Base-by-base conservation (phyloP, 1,284 basidiomycete genomes). In the Rhodotorula sp. region DNA sequence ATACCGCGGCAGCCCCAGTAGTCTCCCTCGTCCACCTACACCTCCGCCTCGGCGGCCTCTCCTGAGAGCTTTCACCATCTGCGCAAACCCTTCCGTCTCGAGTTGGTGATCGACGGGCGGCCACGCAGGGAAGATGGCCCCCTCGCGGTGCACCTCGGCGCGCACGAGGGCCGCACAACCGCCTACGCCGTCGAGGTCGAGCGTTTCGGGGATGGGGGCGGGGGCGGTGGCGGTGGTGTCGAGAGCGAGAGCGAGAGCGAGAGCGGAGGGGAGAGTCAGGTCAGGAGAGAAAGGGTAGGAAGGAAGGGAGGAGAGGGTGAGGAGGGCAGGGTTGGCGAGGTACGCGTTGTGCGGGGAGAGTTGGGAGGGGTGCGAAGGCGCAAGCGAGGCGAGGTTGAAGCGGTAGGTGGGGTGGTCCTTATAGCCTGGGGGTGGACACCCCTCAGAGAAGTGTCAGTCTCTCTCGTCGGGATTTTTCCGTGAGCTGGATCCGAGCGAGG, bases 81-180 rank as follows among this genome's bases (percentile, higher is more conserved):
- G 58, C 23, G 70, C 67, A n/a, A 69, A 69, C 19, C 71, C 72
- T 56, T 73, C 72, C 45, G 72, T 73, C 60, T 73, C 72, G 23
- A 73, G 31, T 60, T 73, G 69, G 45, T 71, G 55, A 16, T 66
- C 66, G 7, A 73, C 72, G 2, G 72, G 71, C 19, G 64, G 64
- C 72, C 72, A 73, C 1, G 69, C 69, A 4, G 72, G 72, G 55
- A 73, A 73, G 15, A 73, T 38, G 6, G 72, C 72, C 3, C 72
- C 72, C 31, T 68, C 43, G 15, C 72, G 52, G 50, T 73, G 72
- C 19, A 73, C 31, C 3, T 48, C 54, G 21, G 72, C 72, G 6
- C 52, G 31, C n/a, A 73, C 66, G 49, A 73, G 69, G 3, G 67
- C 55, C 0, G 69, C 67, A 38, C 72, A 73, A 1, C 72, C 72